Evolutionary conservation across 257 asterid species (phyloP), one percentile per base, ranked within the genome.

Genomic region (Solanum bulbocastanum): DNA sequence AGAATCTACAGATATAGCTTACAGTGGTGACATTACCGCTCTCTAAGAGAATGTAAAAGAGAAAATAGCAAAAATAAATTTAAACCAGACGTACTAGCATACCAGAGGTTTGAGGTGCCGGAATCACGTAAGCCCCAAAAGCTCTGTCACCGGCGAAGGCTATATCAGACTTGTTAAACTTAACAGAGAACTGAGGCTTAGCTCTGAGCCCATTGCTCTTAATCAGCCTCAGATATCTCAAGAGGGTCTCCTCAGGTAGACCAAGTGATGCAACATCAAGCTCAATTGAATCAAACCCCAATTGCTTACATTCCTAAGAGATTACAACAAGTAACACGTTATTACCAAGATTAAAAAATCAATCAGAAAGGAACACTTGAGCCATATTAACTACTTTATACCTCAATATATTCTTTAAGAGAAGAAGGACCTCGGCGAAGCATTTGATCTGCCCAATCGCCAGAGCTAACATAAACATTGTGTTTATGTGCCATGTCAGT

Each of bases 241-340:
- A 68, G 40, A 97, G 93, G 37, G 93, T 91, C 88, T 97, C 99
- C 90, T 97, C 99, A 83, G 99, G 96, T 30, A 95, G 88, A 81
- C 94, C 99, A 74, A 96, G 94, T 14, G 95, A 93, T 73, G 95
- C 95, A 49, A 89, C 95, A 88, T 97, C 96, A 30, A 97, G 92
- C 91, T 97, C 99, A 82, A 97, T 93, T 30, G 98, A 91, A 91
- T 97, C 98, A 73, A 96, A 94, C 22, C 99, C 99, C 92, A 96
- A 89, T 81, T 91, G 92, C 89, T 94, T 97, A 76, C 99, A 97
- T 91, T 96, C 99, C 99, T 97, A 88, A 49, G 18, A 73, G 35
- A 90, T 87, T 33, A 68, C 52, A 75, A 66, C 12, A 18, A 60
- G 37, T 52, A 62, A 75, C 12, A 32, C 25, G 13, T 66, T 20